Evolutionary conservation across 2,329 filamentous ascomycete species (phyloP).

Genomic region (Tolypocladium cylindrosporum): DNA sequence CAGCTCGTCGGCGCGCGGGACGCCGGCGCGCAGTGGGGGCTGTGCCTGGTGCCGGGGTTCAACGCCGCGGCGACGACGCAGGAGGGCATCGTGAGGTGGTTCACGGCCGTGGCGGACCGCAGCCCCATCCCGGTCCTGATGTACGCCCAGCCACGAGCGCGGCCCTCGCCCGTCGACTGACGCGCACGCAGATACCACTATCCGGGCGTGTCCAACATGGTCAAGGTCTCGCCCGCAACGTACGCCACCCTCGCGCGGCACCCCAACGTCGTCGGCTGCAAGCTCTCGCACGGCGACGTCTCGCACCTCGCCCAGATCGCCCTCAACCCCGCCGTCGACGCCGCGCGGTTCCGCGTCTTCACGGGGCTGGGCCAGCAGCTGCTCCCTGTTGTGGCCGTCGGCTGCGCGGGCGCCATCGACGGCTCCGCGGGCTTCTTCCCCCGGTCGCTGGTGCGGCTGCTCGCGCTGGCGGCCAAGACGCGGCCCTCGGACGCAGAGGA

Average conservation of each 20-base stretch:
- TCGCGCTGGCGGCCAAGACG: constrained; percentile 29
- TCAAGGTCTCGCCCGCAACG: constrained; percentile 47
- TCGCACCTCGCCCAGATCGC: constrained; percentile 54
- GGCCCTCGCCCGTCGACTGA: not conserved
- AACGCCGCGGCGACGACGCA: constrained; percentile 45
- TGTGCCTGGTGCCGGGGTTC: constrained; percentile 50
- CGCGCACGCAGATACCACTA: constrained; percentile 44
- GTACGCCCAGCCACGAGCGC: constrained; percentile 22
- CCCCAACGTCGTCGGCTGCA: constrained; percentile 59
- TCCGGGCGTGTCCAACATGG: constrained; percentile 56
- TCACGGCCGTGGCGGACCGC: constrained; percentile 44
- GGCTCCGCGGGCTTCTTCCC: constrained; percentile 55
- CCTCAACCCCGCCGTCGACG: constrained; percentile 48
- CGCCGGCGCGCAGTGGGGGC: constrained; percentile 49
- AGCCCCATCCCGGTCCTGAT: constrained; percentile 49
- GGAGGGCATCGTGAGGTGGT: constrained; percentile 48
- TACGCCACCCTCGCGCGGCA: constrained; percentile 48
- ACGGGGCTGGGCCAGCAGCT: constrained; percentile 58
- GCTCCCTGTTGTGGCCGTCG: constrained; percentile 47
- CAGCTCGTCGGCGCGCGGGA: constrained; percentile 44
- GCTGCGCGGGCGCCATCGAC: constrained; percentile 51
- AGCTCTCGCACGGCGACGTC: constrained; percentile 58
- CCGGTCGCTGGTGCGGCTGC: constrained; percentile 48
- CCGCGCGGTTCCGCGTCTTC: constrained; percentile 48
- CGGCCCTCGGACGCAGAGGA: constrained; percentile 28